phyloP scores from a whole-genome alignment of 495 filamentous ascomycete genomes.

The Bombardia bombarda region DNA sequence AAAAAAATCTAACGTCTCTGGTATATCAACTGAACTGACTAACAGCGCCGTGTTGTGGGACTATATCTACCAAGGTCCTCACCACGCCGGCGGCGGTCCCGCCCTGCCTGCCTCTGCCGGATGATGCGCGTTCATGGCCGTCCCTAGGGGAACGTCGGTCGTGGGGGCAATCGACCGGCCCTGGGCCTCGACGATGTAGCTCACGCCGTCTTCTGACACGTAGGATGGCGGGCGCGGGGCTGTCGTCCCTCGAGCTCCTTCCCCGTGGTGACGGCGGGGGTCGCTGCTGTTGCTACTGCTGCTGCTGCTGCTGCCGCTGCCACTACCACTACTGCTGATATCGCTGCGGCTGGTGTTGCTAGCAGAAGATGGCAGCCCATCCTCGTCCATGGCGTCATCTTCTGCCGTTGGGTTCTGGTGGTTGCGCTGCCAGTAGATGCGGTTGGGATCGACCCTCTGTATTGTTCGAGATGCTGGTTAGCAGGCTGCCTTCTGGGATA shows the following conservation, averaged over 20 bases:
- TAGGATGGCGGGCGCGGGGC: slow-evolving; percentile 59
- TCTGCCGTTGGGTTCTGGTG: slow-evolving; percentile 20
- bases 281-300: slow-evolving; percentile 9
- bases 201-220: slow-evolving; percentile 60
- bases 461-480: not conserved
- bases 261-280: too few relatives aligned
- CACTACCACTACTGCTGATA: slow-evolving; percentile 9
- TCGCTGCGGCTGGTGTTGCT: not conserved
- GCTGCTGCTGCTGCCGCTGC: slow-evolving; percentile 1
- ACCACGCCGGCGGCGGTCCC: slow-evolving; percentile 16
- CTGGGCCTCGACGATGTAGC: slow-evolving; percentile 56
- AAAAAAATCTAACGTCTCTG: not conserved
- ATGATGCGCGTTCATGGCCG: slow-evolving; percentile 16
- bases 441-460: slow-evolving; percentile 68
- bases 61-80: too few relatives aligned
- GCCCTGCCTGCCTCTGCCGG: slow-evolving; percentile 32
- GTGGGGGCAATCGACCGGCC: slow-evolving; percentile 44
- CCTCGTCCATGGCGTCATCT: not conserved
- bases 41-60: too few relatives aligned
- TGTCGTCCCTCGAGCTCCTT: not conserved
- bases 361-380: not conserved
- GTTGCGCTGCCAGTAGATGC: slow-evolving; percentile 70
- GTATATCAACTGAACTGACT: too few relatives aligned
- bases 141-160: slow-evolving; percentile 31
- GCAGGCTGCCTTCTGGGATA: not conserved